Base-by-base conservation (phyloP, 2,329 filamentous ascomycete genomes). In the Aureobasidium namibiae region DNA sequence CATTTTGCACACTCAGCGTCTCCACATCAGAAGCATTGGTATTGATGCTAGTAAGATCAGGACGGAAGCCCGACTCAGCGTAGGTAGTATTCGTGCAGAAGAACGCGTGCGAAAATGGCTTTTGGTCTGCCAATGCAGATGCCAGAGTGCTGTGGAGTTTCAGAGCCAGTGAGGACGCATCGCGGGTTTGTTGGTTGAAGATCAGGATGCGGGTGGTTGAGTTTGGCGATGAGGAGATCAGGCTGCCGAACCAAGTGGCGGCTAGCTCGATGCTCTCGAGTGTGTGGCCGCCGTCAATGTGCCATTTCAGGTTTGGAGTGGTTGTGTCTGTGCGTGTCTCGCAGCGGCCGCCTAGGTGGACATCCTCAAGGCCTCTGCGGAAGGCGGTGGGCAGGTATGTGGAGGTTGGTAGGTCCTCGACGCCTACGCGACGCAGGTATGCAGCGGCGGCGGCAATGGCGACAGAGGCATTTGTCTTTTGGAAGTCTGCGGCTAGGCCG, bases 161-260 rank as follows among this genome's bases (percentile, higher is more conserved):
- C 33, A 74, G 74, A 2, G 92, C 81, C 1, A 95, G 79, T 16
- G 81, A 76, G 4, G 77, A 74, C 5, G 89, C 88, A 67, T 96
- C 86, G 33, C 91, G 83, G 10, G 90, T 90, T 69, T 96, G 90
- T 72, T 96, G 92, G 72, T 96, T 96, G 78, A 97, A 97, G 49
- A 97, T 80, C 46, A 97, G 75, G 60, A 87, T 77, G 0, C 89
- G 76, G 5, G 71, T 67, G 11, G 71, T 70, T 45, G 72, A 39
- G 1, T 34, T 18, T 31, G 33, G 10, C n/a, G 64, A 53, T 16
- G 70, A 66, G 13, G 67, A 64, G 38, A 69, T 73, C 62, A 65
- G 72, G 45, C 72, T 68, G 8, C 82, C 82, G 67, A 92, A 92
- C 92, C 92, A 96, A 64, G 78, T 78, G 3, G 84, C 89, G 11